These are phyloP conservation scores for Cnidoscolus chayamansa DNA, from an alignment of 441 rosid species.

Conservation along the genomic window DNA sequence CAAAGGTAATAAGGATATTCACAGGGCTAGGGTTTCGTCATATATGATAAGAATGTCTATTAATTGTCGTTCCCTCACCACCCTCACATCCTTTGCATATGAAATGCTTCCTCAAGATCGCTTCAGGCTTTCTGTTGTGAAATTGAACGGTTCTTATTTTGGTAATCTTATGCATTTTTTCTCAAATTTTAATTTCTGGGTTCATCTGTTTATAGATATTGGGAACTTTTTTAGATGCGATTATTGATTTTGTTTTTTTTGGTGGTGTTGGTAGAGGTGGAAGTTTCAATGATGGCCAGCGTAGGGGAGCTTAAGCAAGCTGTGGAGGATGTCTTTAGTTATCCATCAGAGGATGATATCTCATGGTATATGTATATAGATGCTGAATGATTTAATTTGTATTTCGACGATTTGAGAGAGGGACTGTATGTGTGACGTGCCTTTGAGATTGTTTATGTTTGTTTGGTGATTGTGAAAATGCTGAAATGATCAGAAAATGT, in stretches of 20 bases:
- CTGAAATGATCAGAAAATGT: too few relatives aligned
- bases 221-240: neutral
- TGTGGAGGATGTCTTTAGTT: constrained; percentile 12
- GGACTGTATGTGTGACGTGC: too few relatives aligned
- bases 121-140: constrained; percentile 11
- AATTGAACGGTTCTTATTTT: constrained; percentile 19
- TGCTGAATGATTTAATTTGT: too few relatives aligned
- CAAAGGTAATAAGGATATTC: too few relatives aligned
- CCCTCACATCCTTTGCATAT: neutral
- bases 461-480: too few relatives aligned
- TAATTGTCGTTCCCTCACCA: constrained; percentile 6
- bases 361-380: constrained; percentile 2
- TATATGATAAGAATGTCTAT: neutral
- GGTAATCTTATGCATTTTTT: neutral
- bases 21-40: neutral
- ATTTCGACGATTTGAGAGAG: too few relatives aligned
- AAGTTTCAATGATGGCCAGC: constrained; percentile 14
- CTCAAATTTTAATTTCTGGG: too few relatives aligned
- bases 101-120: constrained; percentile 13
- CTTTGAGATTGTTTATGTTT: too few relatives aligned
- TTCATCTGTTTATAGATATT: too few relatives aligned
- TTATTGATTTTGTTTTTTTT: neutral
- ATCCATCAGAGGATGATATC: constrained; percentile 14
- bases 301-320: constrained; percentile 21
- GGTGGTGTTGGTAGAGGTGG: neutral